Conservation (phyloP, 1,284 basidiomycete genomes). For the Dichomitus squalens region DNA sequence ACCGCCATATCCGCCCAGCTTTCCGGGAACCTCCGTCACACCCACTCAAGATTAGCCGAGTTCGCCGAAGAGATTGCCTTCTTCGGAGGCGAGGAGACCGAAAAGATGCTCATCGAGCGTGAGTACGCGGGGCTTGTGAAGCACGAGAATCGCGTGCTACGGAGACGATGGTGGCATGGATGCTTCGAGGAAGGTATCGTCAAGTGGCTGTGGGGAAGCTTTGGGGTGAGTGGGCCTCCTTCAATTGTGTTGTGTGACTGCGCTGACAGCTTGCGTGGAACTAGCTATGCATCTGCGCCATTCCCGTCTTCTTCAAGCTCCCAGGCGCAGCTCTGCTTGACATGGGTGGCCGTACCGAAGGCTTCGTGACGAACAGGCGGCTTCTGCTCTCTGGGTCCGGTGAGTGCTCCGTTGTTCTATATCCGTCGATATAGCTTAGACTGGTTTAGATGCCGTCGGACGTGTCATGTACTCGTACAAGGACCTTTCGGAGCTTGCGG, state of each 20-base stretch:
- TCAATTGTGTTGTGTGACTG: not conserved
- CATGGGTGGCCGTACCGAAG: conserved; percentile 86
- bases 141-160: conserved; percentile 86
- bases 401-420: conserved; percentile 25
- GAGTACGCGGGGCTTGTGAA: conserved; percentile 88
- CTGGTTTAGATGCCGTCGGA: conserved; percentile 67
- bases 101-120: conserved; percentile 92
- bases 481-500: conserved; percentile 93
- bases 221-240: conserved; percentile 62
- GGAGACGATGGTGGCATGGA: conserved; percentile 87
- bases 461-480: conserved; percentile 96
- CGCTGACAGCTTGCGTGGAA: conserved; percentile 6
- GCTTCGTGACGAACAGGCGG: conserved; percentile 93
- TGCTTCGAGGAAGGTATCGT: conserved; percentile 95
- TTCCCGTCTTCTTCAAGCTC: conserved; percentile 92
- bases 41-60: conserved; percentile 92
- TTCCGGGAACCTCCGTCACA: conserved; percentile 88
- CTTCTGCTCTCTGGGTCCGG: conserved; percentile 84
- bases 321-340: conserved; percentile 73
- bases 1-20: conserved; percentile 84
- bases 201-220: conserved; percentile 97
- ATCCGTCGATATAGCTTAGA: not conserved
- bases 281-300: conserved; percentile 87
- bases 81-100: conserved; percentile 88
- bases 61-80: conserved; percentile 95